A percentile compares a stretch with the other conserved stretches of the same genome.
These are phyloP conservation scores for Tetrapyrgos nigripes DNA, from an alignment of 1,284 basidiomycete genomes.

Conservation along the genomic window DNA sequence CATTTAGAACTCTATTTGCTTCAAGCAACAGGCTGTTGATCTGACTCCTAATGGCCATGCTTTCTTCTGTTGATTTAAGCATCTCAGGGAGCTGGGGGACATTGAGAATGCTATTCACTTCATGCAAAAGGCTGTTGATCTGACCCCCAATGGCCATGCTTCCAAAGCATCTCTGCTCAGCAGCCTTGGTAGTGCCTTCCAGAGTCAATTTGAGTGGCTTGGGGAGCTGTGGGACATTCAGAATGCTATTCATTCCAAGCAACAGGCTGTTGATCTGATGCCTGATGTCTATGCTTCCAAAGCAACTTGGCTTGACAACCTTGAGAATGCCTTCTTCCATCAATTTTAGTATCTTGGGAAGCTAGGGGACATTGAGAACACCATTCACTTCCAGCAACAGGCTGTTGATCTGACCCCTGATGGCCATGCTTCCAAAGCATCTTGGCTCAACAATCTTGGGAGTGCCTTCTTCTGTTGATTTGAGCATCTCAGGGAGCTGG, in stretches of 20 bases:
- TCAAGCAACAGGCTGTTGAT: no score
- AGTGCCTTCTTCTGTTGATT: not conserved
- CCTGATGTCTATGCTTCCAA: not conserved
- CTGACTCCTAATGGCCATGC: no score
- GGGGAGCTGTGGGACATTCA: conserved; percentile 15
- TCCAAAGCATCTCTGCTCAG: conserved; percentile 1
- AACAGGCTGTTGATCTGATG: conserved; percentile 16
- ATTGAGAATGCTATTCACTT: conserved; percentile 4
- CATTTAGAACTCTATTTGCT: not conserved
- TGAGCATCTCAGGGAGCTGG: not conserved
- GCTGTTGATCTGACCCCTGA: not conserved
- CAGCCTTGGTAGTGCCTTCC: conserved; percentile 9
- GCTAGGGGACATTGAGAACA: not conserved
- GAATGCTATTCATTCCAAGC: conserved; percentile 12
- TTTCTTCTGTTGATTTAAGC: no score
- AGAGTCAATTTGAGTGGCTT: conserved; percentile 11
- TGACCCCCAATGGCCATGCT: conserved; percentile 12
- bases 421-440: not conserved
- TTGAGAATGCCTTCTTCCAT: not conserved
- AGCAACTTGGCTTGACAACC: not conserved
- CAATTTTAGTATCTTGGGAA: not conserved
- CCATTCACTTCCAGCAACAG: not conserved
- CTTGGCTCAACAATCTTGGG: not conserved
- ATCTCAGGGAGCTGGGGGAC: not conserved
- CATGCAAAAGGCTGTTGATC: no score